phyloP scores from a whole-genome alignment of 2,329 filamentous ascomycete genomes.

The Penicillium sp. region DNA sequence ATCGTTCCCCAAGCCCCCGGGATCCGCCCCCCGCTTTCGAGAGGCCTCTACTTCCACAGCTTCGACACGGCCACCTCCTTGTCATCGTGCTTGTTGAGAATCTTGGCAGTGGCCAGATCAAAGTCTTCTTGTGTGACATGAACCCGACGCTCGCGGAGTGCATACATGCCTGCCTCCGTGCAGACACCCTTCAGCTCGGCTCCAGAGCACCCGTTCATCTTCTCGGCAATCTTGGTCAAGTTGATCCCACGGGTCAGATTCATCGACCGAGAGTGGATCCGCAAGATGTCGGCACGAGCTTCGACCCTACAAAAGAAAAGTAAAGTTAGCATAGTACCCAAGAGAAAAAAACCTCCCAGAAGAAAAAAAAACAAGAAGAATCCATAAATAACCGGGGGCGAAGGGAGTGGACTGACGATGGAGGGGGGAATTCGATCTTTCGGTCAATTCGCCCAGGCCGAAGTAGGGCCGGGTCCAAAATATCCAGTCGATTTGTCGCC shows the following conservation, averaged over 20 bases:
- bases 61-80: conserved; percentile 65
- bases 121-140: conserved; percentile 99
- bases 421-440: conserved; percentile 98
- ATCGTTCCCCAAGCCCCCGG: conserved; percentile 4
- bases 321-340: conserved; percentile 19
- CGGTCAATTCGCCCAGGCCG: conserved; percentile 97
- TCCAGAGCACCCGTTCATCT: conserved; percentile 99
- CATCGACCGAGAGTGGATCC: conserved; percentile 98
- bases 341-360: background rate
- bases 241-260: conserved; percentile 97
- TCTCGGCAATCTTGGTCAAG: conserved; percentile 96
- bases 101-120: conserved; percentile 96
- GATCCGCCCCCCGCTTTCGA: background rate
- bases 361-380: background rate
- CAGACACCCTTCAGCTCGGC: conserved; percentile 98
- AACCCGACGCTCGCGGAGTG: conserved; percentile 87
- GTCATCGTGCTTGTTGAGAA: conserved; percentile 99
- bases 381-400: background rate
- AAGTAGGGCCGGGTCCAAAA: conserved; percentile 89
- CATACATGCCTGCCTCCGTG: conserved; percentile 98
- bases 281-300: conserved; percentile 92
- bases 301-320: conserved; percentile 60
- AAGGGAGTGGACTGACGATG: conserved; percentile 56
- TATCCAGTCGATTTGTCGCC: conserved; percentile 97
- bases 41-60: conserved; percentile 36